Conservation (phyloP, 169 alveolate genomes). For the Plasmodium vivax region DNA sequence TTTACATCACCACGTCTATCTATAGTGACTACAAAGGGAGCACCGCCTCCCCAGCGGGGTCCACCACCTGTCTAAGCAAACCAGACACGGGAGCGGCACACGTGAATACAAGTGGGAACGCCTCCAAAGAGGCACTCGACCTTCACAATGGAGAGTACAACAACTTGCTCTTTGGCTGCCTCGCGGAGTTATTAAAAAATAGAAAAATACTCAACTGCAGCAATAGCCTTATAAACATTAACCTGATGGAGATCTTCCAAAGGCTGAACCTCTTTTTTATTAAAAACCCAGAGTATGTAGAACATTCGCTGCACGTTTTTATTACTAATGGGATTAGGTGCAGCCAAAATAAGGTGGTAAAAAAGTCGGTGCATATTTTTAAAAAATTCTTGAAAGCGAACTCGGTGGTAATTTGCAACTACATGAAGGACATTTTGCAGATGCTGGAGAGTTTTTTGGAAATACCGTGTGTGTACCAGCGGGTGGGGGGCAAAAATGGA, state of each 20-base stretch:
- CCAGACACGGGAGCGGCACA: background rate
- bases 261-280: constrained; percentile 53
- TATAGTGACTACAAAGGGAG: constrained; percentile 45
- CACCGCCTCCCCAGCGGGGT: background rate
- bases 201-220: constrained; percentile 39
- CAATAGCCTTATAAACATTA: constrained; percentile 62
- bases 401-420: constrained; percentile 28
- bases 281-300: constrained; percentile 53
- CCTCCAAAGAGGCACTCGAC: constrained; percentile 6
- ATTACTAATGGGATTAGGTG: constrained; percentile 67
- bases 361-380: constrained; percentile 61
- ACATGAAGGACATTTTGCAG: constrained; percentile 62
- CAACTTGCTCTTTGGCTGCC: constrained; percentile 27
- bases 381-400: constrained; percentile 48
- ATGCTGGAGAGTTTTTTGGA: constrained; percentile 49
- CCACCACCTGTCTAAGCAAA: background rate
- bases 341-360: constrained; percentile 28
- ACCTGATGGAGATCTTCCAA: constrained; percentile 71
- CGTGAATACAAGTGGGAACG: background rate
- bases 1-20: constrained; percentile 52
- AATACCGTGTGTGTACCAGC: constrained; percentile 40
- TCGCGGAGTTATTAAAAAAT: constrained; percentile 58
- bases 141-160: constrained; percentile 3
- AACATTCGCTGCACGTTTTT: constrained; percentile 49
- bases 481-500: background rate